A percentile compares a stretch with the other conserved stretches of the same genome.
Evolutionary conservation across 2,329 filamentous ascomycete species (phyloP).

Genomic region (Colletotrichum kahawae): DNA sequence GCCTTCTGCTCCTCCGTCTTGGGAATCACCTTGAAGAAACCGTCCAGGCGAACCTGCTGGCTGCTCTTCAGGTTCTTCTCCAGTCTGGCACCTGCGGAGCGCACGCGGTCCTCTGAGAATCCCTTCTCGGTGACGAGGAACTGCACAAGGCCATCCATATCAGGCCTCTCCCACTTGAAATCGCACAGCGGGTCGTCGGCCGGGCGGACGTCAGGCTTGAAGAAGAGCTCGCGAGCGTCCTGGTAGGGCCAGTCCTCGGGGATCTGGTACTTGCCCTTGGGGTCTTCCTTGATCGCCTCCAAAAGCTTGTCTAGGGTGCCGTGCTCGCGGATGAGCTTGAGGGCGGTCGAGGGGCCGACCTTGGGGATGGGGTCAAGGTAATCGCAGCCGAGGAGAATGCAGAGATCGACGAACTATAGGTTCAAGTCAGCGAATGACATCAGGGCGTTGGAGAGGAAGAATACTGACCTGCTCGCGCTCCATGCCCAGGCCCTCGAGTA

Average conservation of each 20-base stretch:
- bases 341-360: constrained; percentile 86
- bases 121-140: constrained; percentile 94
- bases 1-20: constrained; percentile 89
- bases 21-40: constrained; percentile 93
- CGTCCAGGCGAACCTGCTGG: constrained; percentile 90
- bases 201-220: constrained; percentile 84
- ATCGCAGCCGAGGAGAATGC: constrained; percentile 96
- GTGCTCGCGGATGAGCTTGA: constrained; percentile 94
- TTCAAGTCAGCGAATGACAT: not conserved
- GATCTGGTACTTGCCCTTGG: constrained; percentile 80
- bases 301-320: constrained; percentile 87
- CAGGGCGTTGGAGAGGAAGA: not conserved
- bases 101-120: constrained; percentile 93
- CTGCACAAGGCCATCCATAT: constrained; percentile 86
- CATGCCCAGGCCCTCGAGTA: constrained; percentile 87
- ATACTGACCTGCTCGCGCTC: constrained; percentile 75
- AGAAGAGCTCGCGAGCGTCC: constrained; percentile 90
- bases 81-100: constrained; percentile 76
- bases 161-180: constrained; percentile 97
- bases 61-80: constrained; percentile 90
- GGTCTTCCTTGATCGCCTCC: constrained; percentile 76
- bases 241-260: constrained; percentile 97
- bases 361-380: constrained; percentile 97
- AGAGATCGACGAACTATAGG: constrained; percentile 87
- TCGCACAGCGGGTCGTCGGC: constrained; percentile 89